These are phyloP conservation scores for Apiospora saccharicola DNA, from an alignment of 2,329 filamentous ascomycete species.

Conservation along the genomic window DNA sequence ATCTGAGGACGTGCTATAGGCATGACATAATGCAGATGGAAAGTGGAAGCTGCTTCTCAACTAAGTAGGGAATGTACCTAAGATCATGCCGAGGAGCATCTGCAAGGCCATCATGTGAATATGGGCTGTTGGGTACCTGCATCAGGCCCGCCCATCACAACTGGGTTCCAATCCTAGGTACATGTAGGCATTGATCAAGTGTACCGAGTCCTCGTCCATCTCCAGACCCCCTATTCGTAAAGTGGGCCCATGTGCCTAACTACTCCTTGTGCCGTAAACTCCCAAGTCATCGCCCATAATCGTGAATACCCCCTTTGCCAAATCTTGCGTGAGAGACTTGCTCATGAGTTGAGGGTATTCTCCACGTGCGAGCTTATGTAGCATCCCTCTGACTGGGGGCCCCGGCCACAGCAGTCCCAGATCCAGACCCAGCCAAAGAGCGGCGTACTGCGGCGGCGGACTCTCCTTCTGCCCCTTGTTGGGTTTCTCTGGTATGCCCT, in stretches of 20 bases:
- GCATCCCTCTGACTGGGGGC: neutral
- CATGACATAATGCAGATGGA: slow-evolving; percentile 1
- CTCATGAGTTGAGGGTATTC: neutral
- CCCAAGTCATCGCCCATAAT: neutral
- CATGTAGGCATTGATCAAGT: neutral
- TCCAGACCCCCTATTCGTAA: neutral
- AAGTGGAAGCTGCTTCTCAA: neutral
- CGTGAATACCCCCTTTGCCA: neutral
- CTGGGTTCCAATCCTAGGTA: neutral
- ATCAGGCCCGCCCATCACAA: neutral
- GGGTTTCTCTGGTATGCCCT: neutral
- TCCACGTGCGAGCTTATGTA: neutral
- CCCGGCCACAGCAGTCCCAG: neutral
- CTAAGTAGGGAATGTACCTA: neutral
- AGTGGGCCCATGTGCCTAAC: neutral
- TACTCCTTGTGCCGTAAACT: neutral
- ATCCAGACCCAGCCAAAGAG: neutral
- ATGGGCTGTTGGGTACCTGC: neutral
- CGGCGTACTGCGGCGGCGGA: neutral
- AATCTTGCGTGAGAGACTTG: neutral
- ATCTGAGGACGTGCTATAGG: neutral
- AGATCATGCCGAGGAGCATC: neutral
- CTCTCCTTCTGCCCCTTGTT: neutral
- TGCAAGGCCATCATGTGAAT: neutral
- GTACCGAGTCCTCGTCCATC: neutral